Percentiles rank a stretch among this genome's conserved stretches.
Evolutionary conservation across 345 rosid species (phyloP).

Genomic region (Eutrema heterophyllum): DNA sequence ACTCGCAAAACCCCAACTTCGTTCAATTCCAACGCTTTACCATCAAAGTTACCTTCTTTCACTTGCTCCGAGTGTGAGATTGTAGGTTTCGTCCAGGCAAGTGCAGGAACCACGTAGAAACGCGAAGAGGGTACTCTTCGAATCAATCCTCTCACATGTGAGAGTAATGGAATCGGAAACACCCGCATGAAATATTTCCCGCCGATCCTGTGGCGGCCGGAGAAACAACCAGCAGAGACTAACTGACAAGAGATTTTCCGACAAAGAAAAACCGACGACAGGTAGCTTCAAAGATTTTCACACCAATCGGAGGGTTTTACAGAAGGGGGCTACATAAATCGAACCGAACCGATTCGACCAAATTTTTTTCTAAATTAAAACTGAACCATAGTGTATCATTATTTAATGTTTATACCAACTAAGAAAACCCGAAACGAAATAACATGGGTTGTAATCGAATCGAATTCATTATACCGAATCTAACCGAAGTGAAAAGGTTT

Average conservation of each 20-base stretch:
- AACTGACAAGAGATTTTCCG: not conserved
- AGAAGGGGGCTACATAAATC: not conserved
- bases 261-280: not conserved
- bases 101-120: slow-evolving; percentile 24
- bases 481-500: not conserved
- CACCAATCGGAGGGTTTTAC: slow-evolving; percentile 14
- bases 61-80: slow-evolving; percentile 21
- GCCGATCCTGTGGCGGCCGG: not conserved
- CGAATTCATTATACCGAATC: not conserved
- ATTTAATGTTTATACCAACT: too few relatives aligned
- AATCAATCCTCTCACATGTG: slow-evolving; percentile 20
- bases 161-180: slow-evolving; percentile 19
- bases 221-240: not conserved
- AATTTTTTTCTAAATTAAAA: not conserved
- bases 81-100: slow-evolving; percentile 22
- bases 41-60: not conserved
- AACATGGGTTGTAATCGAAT: too few relatives aligned
- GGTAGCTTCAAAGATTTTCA: slow-evolving; percentile 1
- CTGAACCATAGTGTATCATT: not conserved
- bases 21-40: slow-evolving; percentile 28
- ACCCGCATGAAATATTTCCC: slow-evolving; percentile 31
- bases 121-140: slow-evolving; percentile 12
- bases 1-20: slow-evolving; percentile 34
- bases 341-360: not conserved
- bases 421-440: too few relatives aligned